Evolutionary conservation across 495 filamentous ascomycete genomes (phyloP), one percentile per base, ranked within the genome.

Genomic region (Collariella sp.): DNA sequence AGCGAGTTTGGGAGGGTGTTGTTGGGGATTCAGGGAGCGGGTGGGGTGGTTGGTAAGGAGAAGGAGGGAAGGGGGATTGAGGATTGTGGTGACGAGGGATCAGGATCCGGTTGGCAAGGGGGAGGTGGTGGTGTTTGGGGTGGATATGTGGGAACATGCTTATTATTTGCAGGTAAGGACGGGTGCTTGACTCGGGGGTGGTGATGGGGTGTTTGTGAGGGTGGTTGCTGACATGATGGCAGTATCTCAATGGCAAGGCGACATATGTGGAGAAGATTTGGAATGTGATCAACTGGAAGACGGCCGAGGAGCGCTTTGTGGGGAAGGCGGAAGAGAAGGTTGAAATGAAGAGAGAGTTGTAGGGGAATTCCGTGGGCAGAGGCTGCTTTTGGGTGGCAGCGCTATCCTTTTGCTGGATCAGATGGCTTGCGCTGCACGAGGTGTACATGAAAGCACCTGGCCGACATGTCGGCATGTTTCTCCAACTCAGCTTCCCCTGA

Each of bases 261-360:
- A 89, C 94, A 61, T 98, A 98, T 72, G 95, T 98, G 63, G 82
- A 82, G 58, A 90, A 90, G 49, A 85, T 98, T 65, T 98, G 94
- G 94, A 88, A 96, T 54, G 88, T 98, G 39, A 79, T 98, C 62
- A 97, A 97, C 77, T 98, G 93, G 93, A 93, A 91, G 79, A 79
- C 85, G 36, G 93, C 86, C 34, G 94, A 95, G 79, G 80, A 86
- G 70, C 83, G 93, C 52, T 93, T 91, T 66, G 42, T 53, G 11
- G 71, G 67, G 29, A 62, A 67, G 36, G 64, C 62, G 9, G 73
- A 70, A 54, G 60, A 61, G 46, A 40, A 53, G 10, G 52, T n/a
- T n/a, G n/a, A n/a, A n/a, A n/a, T 72, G 40, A 72, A 69, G 55
- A 66, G 65, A 1, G 40, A 64, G 23, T 59, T 73, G 34, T 73